Evolutionary conservation across 2,329 filamentous ascomycete species (phyloP).

Genomic region (Remersonia thermophila): DNA sequence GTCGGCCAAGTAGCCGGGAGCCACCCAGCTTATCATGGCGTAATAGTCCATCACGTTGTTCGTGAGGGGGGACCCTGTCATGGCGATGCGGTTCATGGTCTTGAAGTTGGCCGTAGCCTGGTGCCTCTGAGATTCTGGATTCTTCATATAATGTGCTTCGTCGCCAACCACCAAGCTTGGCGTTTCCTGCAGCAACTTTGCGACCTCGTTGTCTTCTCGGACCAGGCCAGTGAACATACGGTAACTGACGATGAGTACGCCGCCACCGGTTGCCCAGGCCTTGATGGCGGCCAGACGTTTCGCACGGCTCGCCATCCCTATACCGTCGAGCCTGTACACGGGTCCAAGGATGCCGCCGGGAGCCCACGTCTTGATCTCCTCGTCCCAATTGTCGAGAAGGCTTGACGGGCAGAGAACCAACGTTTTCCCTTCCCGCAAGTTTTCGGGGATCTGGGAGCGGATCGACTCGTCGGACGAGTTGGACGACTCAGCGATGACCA

Average conservation of each 20-base stretch:
- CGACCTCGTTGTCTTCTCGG: slow-evolving; percentile 23
- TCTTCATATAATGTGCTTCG: slow-evolving; percentile 75
- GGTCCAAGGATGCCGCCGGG: slow-evolving; percentile 42
- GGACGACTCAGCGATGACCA: slow-evolving; percentile 57
- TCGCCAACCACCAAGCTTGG: slow-evolving; percentile 71
- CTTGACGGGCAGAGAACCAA: slow-evolving; percentile 65
- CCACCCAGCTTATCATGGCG: slow-evolving; percentile 79
- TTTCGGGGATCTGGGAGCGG: slow-evolving; percentile 52
- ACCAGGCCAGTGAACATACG: slow-evolving; percentile 44
- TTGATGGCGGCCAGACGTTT: slow-evolving; percentile 35
- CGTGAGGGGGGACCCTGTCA: slow-evolving; percentile 76
- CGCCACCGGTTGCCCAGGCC: slow-evolving; percentile 52
- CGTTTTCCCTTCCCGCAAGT: slow-evolving; percentile 49
- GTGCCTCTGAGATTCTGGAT: slow-evolving; percentile 40
- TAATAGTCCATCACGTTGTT: slow-evolving; percentile 80
- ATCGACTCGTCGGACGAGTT: slow-evolving; percentile 45
- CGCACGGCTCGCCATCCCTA: background rate
- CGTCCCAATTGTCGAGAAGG: slow-evolving; percentile 70
- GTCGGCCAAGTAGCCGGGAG: slow-evolving; percentile 63
- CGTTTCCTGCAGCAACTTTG: slow-evolving; percentile 38
- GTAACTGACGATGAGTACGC: slow-evolving; percentile 69
- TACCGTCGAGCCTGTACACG: slow-evolving; percentile 26
- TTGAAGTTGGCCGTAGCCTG: slow-evolving; percentile 44
- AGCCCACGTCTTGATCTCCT: slow-evolving; percentile 64
- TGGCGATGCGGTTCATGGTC: slow-evolving; percentile 61